A percentile compares a stretch with the other conserved stretches of the same genome.
phyloP scores from a whole-genome alignment of 345 rosid species.

The Euphorbia pulcherrima region DNA sequence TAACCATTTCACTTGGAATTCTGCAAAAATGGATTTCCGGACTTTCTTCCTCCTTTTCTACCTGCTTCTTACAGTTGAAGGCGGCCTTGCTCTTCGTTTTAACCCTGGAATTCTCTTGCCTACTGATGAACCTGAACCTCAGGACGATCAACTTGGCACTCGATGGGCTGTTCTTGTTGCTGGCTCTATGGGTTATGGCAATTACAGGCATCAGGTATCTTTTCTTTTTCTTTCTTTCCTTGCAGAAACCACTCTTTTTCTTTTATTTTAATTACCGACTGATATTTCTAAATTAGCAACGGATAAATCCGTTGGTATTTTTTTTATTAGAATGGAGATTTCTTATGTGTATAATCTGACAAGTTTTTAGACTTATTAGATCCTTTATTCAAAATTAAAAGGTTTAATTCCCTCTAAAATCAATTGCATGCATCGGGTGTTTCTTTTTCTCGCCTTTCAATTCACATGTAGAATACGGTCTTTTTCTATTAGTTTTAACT shows the following conservation, averaged over 20 bases:
- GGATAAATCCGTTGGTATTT: too few relatives aligned
- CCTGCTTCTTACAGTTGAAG: slow-evolving; percentile 24
- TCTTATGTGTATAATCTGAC: too few relatives aligned
- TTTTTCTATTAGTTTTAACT: too few relatives aligned
- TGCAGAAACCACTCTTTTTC: too few relatives aligned
- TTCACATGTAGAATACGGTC: too few relatives aligned
- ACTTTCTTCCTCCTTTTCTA: slow-evolving; percentile 31
- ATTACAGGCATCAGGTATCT: slow-evolving; percentile 96
- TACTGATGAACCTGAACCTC: slow-evolving; percentile 27
- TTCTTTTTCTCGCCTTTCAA: too few relatives aligned
- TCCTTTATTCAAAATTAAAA: too few relatives aligned
- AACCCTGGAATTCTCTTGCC: slow-evolving; percentile 54
- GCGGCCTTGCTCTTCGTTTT: slow-evolving; percentile 23
- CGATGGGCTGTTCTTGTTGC: slow-evolving; percentile 96
- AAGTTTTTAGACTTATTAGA: too few relatives aligned
- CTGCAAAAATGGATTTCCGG: slow-evolving; percentile 34
- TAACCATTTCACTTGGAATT: neutral
- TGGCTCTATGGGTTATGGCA: slow-evolving; percentile 79
- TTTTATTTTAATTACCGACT: neutral
- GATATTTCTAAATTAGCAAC: too few relatives aligned
- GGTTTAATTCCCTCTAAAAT: too few relatives aligned
- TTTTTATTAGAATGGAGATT: too few relatives aligned
- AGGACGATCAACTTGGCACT: slow-evolving; percentile 43
- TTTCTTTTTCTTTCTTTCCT: neutral
- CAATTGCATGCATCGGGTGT: too few relatives aligned